phyloP scores from a whole-genome alignment of 495 filamentous ascomycete species.

The Penicillium ucsense region DNA sequence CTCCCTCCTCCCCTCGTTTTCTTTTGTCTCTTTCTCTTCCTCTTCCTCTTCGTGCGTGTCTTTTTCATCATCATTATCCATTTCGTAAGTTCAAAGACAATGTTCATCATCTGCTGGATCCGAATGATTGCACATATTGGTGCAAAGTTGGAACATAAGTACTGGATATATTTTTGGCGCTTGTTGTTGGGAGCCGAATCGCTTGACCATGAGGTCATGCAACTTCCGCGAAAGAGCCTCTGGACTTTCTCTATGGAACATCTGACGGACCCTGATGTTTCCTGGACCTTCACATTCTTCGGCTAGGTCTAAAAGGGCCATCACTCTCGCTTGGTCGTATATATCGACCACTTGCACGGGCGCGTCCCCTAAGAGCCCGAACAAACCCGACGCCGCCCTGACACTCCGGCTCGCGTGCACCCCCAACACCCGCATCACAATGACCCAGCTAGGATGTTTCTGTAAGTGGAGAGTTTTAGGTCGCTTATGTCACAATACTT shows the following conservation, averaged over 20 bases:
- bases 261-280: neutral
- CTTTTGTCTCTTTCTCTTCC: no score
- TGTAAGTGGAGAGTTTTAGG: neutral
- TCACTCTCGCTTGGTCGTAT: neutral
- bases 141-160: neutral
- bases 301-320: neutral
- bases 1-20: neutral
- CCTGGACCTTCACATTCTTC: neutral
- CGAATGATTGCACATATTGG: neutral
- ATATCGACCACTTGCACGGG: neutral
- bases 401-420: neutral
- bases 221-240: neutral
- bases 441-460: neutral
- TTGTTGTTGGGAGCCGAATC: neutral
- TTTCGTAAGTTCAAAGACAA: no score
- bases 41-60: neutral
- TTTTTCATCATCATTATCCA: no score
- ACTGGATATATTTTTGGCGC: neutral
- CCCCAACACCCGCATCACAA: neutral
- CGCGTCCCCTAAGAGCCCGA: neutral
- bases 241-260: neutral
- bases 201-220: neutral
- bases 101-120: no score
- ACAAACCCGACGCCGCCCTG: neutral
- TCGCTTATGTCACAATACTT: neutral